Percentiles rank a stretch among this genome's conserved stretches.
These are phyloP conservation scores for Melanogaster broomeanus DNA, from an alignment of 768 basidiomycete genomes.

Conservation along the genomic window DNA sequence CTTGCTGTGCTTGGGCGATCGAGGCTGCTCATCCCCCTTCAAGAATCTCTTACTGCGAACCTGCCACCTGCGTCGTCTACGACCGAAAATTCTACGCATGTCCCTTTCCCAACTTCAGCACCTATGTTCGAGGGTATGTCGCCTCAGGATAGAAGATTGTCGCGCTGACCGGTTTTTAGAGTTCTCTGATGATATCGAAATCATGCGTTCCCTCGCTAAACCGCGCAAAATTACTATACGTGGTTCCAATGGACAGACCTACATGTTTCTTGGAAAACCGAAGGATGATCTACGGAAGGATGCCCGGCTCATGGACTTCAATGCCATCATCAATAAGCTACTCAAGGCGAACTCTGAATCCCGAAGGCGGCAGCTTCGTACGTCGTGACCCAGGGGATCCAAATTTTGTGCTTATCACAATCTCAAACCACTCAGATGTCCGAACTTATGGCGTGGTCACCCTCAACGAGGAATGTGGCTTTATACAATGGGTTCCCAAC, in stretches of 20 bases:
- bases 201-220: conserved; percentile 90
- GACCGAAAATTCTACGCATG: conserved; percentile 54
- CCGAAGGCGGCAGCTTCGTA: conserved; percentile 85
- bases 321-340: conserved; percentile 95
- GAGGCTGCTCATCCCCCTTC: conserved; percentile 83
- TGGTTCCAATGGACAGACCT: conserved; percentile 80
- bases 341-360: conserved; percentile 94
- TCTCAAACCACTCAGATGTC: conserved; percentile 52
- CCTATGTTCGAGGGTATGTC: conserved; percentile 78
- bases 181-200: conserved; percentile 79
- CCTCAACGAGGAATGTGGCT: conserved; percentile 94
- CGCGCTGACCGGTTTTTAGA: conserved; percentile 39
- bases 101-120: conserved; percentile 76
- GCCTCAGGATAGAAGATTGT: not conserved
- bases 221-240: conserved; percentile 88
- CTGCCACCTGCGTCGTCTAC: conserved; percentile 72
- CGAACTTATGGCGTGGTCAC: conserved; percentile 99
- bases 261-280: conserved; percentile 94
- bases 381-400: conserved; percentile 28
- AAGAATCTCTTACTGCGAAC: conserved; percentile 86
- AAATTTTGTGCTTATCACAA: not conserved
- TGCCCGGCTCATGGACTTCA: conserved; percentile 96
- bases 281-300: conserved; percentile 98
- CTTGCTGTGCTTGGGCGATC: conserved; percentile 61
- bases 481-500: conserved; percentile 98